Evolutionary conservation across 495 filamentous ascomycete genomes (phyloP).

Genomic region (Penicillium silybi): DNA sequence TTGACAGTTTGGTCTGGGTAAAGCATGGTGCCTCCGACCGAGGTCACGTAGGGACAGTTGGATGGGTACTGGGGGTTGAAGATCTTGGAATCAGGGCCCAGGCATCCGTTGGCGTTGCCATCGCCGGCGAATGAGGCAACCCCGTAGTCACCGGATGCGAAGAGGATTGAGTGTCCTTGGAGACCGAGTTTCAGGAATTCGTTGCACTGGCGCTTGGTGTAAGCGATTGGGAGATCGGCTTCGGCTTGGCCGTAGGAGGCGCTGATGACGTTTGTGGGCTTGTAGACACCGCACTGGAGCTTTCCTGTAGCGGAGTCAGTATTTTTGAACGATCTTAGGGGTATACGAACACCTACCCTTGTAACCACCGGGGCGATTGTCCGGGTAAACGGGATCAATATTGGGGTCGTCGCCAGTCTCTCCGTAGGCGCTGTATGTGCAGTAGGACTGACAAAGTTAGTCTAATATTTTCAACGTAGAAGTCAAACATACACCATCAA

Average conservation of each 20-base stretch:
- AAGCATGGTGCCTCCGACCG: slow-evolving; percentile 49
- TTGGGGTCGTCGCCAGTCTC: slow-evolving; percentile 41
- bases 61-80: slow-evolving; percentile 50
- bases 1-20: slow-evolving; percentile 35
- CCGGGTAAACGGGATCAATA: slow-evolving; percentile 53
- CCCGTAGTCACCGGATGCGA: slow-evolving; percentile 58
- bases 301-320: slow-evolving; percentile 12
- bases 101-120: slow-evolving; percentile 27
- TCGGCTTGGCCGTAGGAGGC: slow-evolving; percentile 57
- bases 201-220: slow-evolving; percentile 53
- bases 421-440: slow-evolving; percentile 35
- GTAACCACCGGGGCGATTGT: slow-evolving; percentile 50
- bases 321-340: no score
- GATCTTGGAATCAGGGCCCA: slow-evolving; percentile 38
- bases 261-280: slow-evolving; percentile 60
- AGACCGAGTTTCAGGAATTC: slow-evolving; percentile 65
- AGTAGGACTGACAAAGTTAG: slow-evolving; percentile 21
- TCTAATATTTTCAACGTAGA: background rate
- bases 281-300: slow-evolving; percentile 58
- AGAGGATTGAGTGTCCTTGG: slow-evolving; percentile 57
- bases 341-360: slow-evolving; percentile 30
- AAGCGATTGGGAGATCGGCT: slow-evolving; percentile 44
- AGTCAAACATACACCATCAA: slow-evolving; percentile 45
- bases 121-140: slow-evolving; percentile 45
- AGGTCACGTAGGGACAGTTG: slow-evolving; percentile 51